These are phyloP conservation scores for Fusarium sp. DNA, from an alignment of 2,329 filamentous ascomycete species.

Conservation along the genomic window DNA sequence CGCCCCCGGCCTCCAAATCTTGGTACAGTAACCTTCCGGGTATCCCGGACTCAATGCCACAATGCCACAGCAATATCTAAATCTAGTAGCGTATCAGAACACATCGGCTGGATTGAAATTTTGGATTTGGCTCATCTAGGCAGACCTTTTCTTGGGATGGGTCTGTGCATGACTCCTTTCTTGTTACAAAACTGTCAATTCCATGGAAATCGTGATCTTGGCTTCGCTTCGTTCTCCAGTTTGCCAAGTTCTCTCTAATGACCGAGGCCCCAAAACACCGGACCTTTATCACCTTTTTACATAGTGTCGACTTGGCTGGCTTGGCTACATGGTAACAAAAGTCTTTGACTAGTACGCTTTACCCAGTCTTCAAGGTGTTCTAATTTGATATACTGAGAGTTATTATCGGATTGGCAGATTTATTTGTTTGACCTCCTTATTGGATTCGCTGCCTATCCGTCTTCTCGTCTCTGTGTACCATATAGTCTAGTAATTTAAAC, in stretches of 20 bases:
- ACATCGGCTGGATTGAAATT: not conserved
- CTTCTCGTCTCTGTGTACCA: not conserved
- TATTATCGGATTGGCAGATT: not conserved
- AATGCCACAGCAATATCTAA: not conserved
- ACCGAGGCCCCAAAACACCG: not conserved
- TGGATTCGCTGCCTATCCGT: not conserved
- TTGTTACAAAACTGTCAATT: not conserved
- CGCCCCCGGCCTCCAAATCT: conserved; percentile 9
- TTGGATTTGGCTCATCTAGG: not conserved
- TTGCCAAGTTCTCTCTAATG: conserved; percentile 3
- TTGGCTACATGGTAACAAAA: not conserved
- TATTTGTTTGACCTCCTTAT: not conserved
- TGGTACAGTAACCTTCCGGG: conserved; percentile 20
- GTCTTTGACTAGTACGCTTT: not conserved
- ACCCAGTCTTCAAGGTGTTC: not conserved
- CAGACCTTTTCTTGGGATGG: not conserved
- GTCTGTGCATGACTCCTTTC: not conserved
- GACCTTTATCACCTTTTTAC: not conserved
- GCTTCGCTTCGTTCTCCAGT: not conserved
- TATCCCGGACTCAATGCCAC: not conserved
- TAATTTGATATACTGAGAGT: not conserved
- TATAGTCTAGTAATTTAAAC: not conserved
- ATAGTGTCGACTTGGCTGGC: not conserved
- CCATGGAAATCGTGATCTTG: not conserved
- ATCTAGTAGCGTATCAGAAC: not conserved